Evolutionary conservation across 805 yeast species (phyloP), one percentile per base, ranked within the genome.

Genomic region (Myxozyma udenii): DNA sequence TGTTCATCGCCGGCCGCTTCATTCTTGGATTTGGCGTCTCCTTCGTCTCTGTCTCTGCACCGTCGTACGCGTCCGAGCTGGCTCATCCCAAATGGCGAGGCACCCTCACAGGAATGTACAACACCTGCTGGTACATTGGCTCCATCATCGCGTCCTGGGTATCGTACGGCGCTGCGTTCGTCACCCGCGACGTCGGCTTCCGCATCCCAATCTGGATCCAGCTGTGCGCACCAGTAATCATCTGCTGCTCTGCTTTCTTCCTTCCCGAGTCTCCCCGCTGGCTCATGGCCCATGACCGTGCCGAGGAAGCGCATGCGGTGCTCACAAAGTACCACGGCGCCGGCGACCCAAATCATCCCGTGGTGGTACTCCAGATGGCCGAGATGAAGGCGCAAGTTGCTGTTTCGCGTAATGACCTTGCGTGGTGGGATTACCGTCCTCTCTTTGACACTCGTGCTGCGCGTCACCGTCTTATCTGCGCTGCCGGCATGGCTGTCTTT

Each of bases 191-290:
- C 71, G 9, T 72, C 39, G 76, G 85, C 43, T 85, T 84, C 77
- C 74, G 90, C 62, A 64, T 79, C 19, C 84, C 80, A 50, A 73
- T 89, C 84, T 71, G 78, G 62, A 37, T 84, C 71, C 74, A 78
- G 70, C 67, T 76, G 63, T 53, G 81, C 64, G 72, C 87, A 64
- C 71, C 75, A 60, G 37, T 75, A 60, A 30, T 83, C 59, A 50
- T 78, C 66, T 58, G 71, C 58, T 23, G 76, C 58, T 71, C 77
- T 64, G 54, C 78, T 60, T 49, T 65, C 30, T 48, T 68, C 44
- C 57, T 71, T 25, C 64, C 64, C 39, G 73, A 71, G 51, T 71
- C 75, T 0, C 75, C 75, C 1, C 62, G 74, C 37, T 72, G 75
- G 75, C 64, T 72, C n/a, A 70, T 71, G 2, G 75, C 76, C 57